Percentiles rank a stretch among this genome's conserved stretches.
These are phyloP conservation scores for Alnus rubra DNA, from an alignment of 306 rosid species.

Conservation along the genomic window DNA sequence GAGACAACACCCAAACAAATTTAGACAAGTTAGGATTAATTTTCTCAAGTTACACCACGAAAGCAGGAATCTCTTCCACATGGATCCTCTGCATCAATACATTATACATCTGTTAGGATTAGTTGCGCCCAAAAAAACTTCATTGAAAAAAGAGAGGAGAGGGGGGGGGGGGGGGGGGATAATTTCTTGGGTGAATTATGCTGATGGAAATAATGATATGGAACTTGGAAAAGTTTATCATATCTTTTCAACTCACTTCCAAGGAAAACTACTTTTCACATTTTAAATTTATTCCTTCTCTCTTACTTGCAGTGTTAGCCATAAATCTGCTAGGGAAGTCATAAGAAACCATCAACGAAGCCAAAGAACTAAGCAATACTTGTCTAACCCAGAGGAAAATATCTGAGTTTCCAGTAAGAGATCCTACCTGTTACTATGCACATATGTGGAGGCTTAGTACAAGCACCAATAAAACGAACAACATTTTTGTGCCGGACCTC, in stretches of 20 bases:
- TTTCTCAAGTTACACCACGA: neutral
- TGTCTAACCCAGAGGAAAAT: constrained; percentile 10
- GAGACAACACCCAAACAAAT: constrained; percentile 2
- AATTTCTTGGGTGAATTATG: neutral
- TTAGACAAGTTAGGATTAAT: neutral
- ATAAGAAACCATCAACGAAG: constrained; percentile 6
- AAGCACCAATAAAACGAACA: constrained; percentile 92
- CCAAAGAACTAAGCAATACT: constrained; percentile 1
- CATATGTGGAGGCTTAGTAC: constrained; percentile 83
- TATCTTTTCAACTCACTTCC: neutral
- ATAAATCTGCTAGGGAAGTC: neutral
- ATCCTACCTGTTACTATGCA: constrained; percentile 87
- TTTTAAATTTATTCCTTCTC: neutral
- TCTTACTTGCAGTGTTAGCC: neutral
- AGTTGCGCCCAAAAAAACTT: too few species aligned
- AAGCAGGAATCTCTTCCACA: neutral
- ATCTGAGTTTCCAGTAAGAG: constrained; percentile 14
- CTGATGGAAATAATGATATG: neutral
- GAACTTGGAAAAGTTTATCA: neutral
- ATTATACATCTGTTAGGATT: neutral
- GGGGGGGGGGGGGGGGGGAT: neutral
- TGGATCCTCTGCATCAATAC: neutral
- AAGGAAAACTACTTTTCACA: neutral
- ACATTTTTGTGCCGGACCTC: constrained; percentile 92
- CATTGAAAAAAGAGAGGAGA: neutral